Evolutionary conservation across 306 rosid genomes (phyloP).

Genomic region (Lathyrus aphaca): DNA sequence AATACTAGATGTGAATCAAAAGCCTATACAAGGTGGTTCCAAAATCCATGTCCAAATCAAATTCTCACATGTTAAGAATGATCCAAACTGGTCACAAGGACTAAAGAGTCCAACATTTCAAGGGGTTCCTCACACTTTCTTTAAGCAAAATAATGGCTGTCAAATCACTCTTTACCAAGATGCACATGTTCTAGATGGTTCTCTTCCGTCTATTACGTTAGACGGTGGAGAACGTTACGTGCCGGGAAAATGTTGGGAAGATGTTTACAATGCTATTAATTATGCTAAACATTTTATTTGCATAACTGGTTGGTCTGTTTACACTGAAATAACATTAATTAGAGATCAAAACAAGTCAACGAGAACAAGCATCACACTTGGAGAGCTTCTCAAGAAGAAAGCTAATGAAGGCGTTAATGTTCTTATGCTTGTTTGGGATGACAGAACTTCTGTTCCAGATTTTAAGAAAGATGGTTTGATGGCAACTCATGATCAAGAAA

Average conservation of each 20-base stretch:
- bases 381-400: slow-evolving; percentile 71
- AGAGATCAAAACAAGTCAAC: slow-evolving; percentile 51
- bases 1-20: slow-evolving; percentile 52
- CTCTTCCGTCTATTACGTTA: slow-evolving; percentile 13
- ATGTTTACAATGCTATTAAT: slow-evolving; percentile 62
- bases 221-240: slow-evolving; percentile 32
- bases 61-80: slow-evolving; percentile 44
- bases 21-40: slow-evolving; percentile 50
- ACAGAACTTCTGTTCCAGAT: slow-evolving; percentile 61
- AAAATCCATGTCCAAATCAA: slow-evolving; percentile 59
- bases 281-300: slow-evolving; percentile 67
- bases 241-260: slow-evolving; percentile 76
- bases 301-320: slow-evolving; percentile 88
- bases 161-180: slow-evolving; percentile 83
- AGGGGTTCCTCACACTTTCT: slow-evolving; percentile 74
- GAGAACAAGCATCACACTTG: slow-evolving; percentile 46
- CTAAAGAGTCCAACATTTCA: slow-evolving; percentile 45
- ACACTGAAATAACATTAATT: slow-evolving; percentile 57
- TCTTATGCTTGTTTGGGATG: slow-evolving; percentile 88
- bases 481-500: slow-evolving; percentile 81
- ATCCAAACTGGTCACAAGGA: slow-evolving; percentile 65
- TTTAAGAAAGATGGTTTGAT: slow-evolving; percentile 75
- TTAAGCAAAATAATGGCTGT: slow-evolving; percentile 57
- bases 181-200: slow-evolving; percentile 56
- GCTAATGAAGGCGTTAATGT: slow-evolving; percentile 76